Evolutionary conservation across 169 alveolate species (phyloP), one percentile per base, ranked within the genome.

Genomic region (Toxoplasma gondii): DNA sequence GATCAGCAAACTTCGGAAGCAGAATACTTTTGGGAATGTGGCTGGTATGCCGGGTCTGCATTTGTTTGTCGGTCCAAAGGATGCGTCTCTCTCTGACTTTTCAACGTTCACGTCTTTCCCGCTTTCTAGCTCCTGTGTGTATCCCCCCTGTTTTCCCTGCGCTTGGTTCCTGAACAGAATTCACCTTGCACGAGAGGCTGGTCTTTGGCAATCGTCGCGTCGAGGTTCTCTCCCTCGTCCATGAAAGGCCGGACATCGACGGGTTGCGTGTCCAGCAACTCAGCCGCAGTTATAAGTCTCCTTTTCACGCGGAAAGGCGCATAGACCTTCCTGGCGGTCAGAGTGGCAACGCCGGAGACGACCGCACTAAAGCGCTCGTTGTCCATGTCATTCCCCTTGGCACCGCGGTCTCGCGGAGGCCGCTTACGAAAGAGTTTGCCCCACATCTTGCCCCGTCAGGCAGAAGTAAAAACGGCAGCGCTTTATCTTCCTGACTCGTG

Each of bases 171-270:
- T 49, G 58, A n/a, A n/a, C n/a, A 49, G 58, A 49, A 49, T 2
- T 17, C 86, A 78, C 86, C 86, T 78, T 78, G 86, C 22, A 78
- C 86, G 19, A 78, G 86, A 19, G 86, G 86, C 43, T 38, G 39
- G 86, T 78, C 86, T 45, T 78, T 78, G n/a, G 86, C 86, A 1
- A 12, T 38, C n/a, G 86, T 36, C 39, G 86, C 39, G 45, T 78
- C 86, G 86, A 78, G 82, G 82, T 29, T n/a, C n/a, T 78, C 86
- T 7, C 86, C 43, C 39, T 16, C 86, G 24, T 29, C 86, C 86
- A 78, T n/a, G n/a, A n/a, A 78, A 12, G n/a, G 86, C 2, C 49
- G 39, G 22, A 19, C 49, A 16, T 78, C 86, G 86, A 29, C 86
- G 9, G 86, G 44, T 45, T 78, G 86, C 2, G 4, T n/a, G 19